A percentile compares a stretch with the other conserved stretches of the same genome.
These are phyloP conservation scores for Nitzschia sp. DNA, from an alignment of 108 stramenopile species.

Conservation along the genomic window DNA sequence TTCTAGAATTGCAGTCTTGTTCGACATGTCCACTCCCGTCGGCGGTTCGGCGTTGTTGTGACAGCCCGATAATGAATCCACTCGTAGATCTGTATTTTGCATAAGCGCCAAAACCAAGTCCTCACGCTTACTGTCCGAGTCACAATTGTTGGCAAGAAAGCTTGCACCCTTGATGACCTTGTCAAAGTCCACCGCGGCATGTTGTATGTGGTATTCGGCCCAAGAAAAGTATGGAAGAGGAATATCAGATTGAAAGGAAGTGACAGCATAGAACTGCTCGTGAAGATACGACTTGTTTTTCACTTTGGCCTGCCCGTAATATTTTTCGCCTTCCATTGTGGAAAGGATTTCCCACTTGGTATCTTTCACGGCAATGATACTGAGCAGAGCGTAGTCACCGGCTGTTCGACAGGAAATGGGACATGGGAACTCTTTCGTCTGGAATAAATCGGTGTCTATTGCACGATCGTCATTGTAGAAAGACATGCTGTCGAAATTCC, in stretches of 20 bases:
- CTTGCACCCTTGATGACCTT: conserved; percentile 62
- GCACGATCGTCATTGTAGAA: conserved; percentile 1
- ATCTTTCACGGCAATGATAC: conserved; percentile 29
- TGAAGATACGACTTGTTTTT: conserved; percentile 18
- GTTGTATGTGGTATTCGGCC: conserved; percentile 48
- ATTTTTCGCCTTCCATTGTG: conserved; percentile 34
- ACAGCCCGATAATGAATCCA: conserved; percentile 64
- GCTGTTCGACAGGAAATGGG: conserved; percentile 37
- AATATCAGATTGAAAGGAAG: conserved; percentile 71
- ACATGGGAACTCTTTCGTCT: conserved; percentile 20
- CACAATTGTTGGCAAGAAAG: conserved; percentile 74
- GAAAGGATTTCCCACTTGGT: conserved; percentile 45
- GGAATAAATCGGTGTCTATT: not conserved
- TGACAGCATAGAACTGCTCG: conserved; percentile 58
- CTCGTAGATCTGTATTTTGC: conserved; percentile 35
- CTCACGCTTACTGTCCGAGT: conserved; percentile 55
- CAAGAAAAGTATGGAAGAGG: conserved; percentile 68
- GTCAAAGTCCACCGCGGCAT: conserved; percentile 48
- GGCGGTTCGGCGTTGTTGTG: conserved; percentile 64
- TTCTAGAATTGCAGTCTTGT: conserved; percentile 47
- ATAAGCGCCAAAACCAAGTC: conserved; percentile 45
- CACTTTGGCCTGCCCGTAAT: conserved; percentile 33
- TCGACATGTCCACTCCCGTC: conserved; percentile 29
- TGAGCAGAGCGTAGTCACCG: conserved; percentile 7
- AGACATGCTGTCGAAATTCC: not conserved